Evolutionary conservation across 345 rosid species (phyloP).

Genomic region (Lepidium didymum): DNA sequence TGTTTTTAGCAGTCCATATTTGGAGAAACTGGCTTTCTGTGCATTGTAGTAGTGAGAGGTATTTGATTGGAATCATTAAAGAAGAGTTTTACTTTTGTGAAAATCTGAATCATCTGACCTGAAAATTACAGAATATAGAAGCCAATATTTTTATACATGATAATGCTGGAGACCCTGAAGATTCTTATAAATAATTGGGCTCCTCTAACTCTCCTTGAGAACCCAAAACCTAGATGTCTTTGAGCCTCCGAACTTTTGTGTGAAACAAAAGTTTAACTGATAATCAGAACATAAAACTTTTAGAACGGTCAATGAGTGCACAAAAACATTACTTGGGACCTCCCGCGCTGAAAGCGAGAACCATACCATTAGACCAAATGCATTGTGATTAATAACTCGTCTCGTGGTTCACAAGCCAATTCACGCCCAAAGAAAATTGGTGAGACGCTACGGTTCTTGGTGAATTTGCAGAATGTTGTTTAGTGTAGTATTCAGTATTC

Average conservation of each 20-base stretch:
- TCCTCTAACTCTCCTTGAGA: background rate
- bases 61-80: background rate
- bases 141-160: background rate
- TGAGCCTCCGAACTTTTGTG: background rate
- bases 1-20: background rate
- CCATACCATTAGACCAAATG: conserved; percentile 78
- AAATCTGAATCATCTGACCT: background rate
- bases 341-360: conserved; percentile 75
- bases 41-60: background rate
- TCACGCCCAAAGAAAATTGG: background rate
- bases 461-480: too few relatives aligned
- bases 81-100: background rate
- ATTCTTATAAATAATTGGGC: background rate
- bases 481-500: too few relatives aligned
- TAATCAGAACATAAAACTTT: background rate
- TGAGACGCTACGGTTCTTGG: background rate
- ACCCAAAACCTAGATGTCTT: background rate
- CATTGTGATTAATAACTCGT: conserved; percentile 22
- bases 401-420: background rate
- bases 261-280: background rate
- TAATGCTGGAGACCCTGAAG: background rate
- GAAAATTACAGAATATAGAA: background rate
- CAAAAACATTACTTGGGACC: conserved; percentile 84
- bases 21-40: background rate
- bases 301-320: background rate